Conservation (phyloP, 106 monocot genomes). For the Allium sativum region DNA sequence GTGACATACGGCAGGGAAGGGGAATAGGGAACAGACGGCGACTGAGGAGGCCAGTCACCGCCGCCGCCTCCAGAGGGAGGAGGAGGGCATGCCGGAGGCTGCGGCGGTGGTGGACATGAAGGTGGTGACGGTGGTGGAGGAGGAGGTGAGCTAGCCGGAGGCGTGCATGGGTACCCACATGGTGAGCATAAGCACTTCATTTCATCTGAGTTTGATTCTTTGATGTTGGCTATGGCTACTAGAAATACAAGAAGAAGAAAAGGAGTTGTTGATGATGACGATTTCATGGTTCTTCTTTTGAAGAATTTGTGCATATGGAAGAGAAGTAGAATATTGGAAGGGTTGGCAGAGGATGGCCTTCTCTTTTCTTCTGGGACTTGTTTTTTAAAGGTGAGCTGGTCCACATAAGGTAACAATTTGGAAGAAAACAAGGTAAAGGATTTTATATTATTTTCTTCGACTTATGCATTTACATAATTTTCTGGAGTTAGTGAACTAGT, state of each 20-base stretch:
- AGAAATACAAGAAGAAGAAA: background rate
- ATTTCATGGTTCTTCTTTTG: background rate
- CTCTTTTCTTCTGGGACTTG: background rate
- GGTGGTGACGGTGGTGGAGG: background rate
- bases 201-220: background rate
- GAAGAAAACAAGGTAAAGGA: too few relatives aligned
- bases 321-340: constrained; percentile 8
- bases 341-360: constrained; percentile 12
- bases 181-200: constrained; percentile 5
- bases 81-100: background rate
- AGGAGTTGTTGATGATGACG: background rate
- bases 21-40: background rate
- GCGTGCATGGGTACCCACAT: constrained; percentile 1
- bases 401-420: background rate
- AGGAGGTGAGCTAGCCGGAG: background rate
- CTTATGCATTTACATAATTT: too few relatives aligned
- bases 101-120: background rate
- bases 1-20: background rate
- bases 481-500: too few relatives aligned
- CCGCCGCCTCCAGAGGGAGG: background rate
- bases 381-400: background rate
- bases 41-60: background rate
- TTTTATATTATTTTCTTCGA: too few relatives aligned
- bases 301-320: constrained; percentile 8
- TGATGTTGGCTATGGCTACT: background rate